Conservation (phyloP, 2,329 filamentous ascomycete species). For the Calonectria leucothoes region DNA sequence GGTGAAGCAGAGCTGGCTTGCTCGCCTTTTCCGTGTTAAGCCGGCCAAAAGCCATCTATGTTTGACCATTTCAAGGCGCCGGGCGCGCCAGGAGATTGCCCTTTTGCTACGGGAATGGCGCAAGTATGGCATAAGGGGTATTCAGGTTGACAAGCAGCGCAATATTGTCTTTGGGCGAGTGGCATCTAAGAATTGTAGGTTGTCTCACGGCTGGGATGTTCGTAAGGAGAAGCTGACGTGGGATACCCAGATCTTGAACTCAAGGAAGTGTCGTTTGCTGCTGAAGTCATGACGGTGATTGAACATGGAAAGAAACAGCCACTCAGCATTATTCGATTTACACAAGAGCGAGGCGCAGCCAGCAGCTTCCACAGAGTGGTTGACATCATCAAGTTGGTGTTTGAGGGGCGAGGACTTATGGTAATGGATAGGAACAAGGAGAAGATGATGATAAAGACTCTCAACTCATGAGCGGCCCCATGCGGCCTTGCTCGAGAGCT, state of each 20-base stretch:
- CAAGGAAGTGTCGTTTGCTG: constrained; percentile 88
- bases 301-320: constrained; percentile 83
- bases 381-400: constrained; percentile 77
- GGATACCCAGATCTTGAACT: constrained; percentile 75
- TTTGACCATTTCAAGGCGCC: constrained; percentile 75
- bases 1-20: constrained; percentile 86
- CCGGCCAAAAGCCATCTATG: constrained; percentile 82
- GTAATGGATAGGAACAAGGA: constrained; percentile 74
- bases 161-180: constrained; percentile 86
- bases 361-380: constrained; percentile 89
- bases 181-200: constrained; percentile 81
- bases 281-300: constrained; percentile 89
- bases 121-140: constrained; percentile 82
- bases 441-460: constrained; percentile 80
- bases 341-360: constrained; percentile 90
- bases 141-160: constrained; percentile 81
- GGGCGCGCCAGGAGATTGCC: constrained; percentile 81
- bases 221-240: constrained; percentile 32
- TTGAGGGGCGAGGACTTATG: constrained; percentile 73
- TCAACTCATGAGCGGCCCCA: constrained; percentile 58
- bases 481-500: not conserved
- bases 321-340: constrained; percentile 85
- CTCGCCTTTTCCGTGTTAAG: constrained; percentile 89
- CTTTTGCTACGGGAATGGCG: constrained; percentile 83
- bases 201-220: not conserved